Evolutionary conservation across 1,284 basidiomycete genomes (phyloP).

Genomic region (Tilletia setariae): DNA sequence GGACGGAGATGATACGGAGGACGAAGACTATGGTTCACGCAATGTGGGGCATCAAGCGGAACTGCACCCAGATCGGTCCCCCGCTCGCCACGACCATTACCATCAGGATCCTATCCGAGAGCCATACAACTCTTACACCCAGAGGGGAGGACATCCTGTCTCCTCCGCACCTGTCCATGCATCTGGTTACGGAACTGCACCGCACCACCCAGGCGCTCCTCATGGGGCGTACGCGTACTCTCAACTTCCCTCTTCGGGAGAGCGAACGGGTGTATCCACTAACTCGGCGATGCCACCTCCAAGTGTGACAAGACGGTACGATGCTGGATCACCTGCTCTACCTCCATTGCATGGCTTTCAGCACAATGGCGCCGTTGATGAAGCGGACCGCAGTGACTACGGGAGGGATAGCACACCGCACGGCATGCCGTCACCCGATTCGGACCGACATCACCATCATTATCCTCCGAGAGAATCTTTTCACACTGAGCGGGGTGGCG

Average conservation of each 20-base stretch:
- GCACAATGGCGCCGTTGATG: background rate
- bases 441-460: background rate
- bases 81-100: background rate
- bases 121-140: background rate
- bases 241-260: background rate
- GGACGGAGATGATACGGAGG: conserved; percentile 11
- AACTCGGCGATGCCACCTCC: conserved; percentile 3
- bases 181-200: background rate
- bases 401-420: background rate
- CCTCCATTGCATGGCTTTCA: background rate
- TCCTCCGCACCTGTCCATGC: too few relatives aligned
- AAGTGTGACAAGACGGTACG: conserved; percentile 4
- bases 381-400: background rate
- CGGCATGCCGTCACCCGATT: background rate
- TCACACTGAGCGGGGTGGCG: background rate
- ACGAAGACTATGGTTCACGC: background rate
- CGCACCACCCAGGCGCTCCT: background rate
- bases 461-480: background rate
- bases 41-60: too few relatives aligned
- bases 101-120: background rate
- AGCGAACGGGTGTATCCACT: background rate
- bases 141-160: too few relatives aligned
- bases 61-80: background rate
- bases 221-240: background rate
- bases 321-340: background rate